Base-by-base conservation (phyloP, 352 stramenopile genomes). In the Phytophthora pistaciae region DNA sequence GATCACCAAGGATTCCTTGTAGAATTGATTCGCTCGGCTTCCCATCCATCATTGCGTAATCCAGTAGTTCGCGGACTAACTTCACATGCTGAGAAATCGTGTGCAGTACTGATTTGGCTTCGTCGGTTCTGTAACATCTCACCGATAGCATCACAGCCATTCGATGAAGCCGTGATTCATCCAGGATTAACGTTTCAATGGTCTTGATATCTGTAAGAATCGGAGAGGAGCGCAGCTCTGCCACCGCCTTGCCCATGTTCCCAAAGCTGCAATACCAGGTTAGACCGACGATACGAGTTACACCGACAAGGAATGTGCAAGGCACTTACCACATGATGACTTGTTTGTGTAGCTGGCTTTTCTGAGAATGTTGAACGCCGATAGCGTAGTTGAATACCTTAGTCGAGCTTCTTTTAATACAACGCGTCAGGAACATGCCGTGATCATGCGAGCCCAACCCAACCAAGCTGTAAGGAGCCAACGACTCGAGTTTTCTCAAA, bases 321-420 rank as follows among this genome's bases (percentile, higher is more conserved):
- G 20, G 9, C 21, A 50, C 42, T 68, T 67, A 90, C 83, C 80
- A 87, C 31, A 48, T 49, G 20, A 87, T 53, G 23, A 88, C 64
- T 65, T 84, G 77, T 21, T 64, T 38, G 56, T 66, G 72, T 20
- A 88, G 44, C 11, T 85, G 64, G 23, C 54, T 55, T 27, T 76
- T 66, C 4, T 50, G 23, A 49, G 64, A 46, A 53, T 71, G 60
- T n/a, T 78, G 75, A 29, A 49, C 56, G 50, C 57, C 59, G 21
- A 85, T 64, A 27, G 55, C 61, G 54, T 84, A 80, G 25, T 85
- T 88, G 38, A 85, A 86, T 21, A 81, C 14, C 55, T 83, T 84
- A 5, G 68, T 65, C 13, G 69, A 67, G n/a, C 66, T 79, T 66
- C 79, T 83, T 59, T 86, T 90, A 27, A 82, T 18, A 16, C 65